Evolutionary conservation across 345 rosid genomes (phyloP).

Genomic region (Aquilaria malaccensis): DNA sequence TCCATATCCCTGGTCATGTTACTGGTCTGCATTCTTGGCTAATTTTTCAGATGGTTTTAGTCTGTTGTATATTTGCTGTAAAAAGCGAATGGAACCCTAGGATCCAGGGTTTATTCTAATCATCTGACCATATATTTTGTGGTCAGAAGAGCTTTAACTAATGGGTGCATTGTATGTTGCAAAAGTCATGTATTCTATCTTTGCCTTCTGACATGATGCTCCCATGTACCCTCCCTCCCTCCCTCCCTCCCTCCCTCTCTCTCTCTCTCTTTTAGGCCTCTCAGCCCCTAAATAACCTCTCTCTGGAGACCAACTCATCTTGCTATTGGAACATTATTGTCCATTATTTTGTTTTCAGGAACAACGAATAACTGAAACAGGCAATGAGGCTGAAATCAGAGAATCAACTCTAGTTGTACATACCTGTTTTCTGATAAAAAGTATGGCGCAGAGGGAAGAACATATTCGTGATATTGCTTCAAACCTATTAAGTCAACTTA

Average conservation of each 20-base stretch:
- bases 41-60: not conserved
- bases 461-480: conserved; percentile 80
- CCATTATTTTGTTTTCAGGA: conserved; percentile 58
- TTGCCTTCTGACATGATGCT: conserved; percentile 9
- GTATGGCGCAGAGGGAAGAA: conserved; percentile 96
- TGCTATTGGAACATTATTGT: conserved; percentile 12
- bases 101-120: no score
- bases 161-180: no score
- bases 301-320: conserved; percentile 5
- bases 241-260: not conserved
- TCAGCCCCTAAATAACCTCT: not conserved
- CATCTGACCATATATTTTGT: no score
- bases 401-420: conserved; percentile 79
- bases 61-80: not conserved
- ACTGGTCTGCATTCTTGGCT: no score
- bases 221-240: not conserved
- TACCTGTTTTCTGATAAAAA: conserved; percentile 85
- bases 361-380: conserved; percentile 70
- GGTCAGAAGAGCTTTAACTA: no score
- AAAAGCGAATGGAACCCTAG: no score
- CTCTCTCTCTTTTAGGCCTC: not conserved
- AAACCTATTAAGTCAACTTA: conserved; percentile 81
- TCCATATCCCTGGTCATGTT: no score
- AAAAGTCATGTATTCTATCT: not conserved
- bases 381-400: conserved; percentile 71